Evolutionary conservation across 75 land plant species (phyloP).

Genomic region (Selaginella moellendorffii): DNA sequence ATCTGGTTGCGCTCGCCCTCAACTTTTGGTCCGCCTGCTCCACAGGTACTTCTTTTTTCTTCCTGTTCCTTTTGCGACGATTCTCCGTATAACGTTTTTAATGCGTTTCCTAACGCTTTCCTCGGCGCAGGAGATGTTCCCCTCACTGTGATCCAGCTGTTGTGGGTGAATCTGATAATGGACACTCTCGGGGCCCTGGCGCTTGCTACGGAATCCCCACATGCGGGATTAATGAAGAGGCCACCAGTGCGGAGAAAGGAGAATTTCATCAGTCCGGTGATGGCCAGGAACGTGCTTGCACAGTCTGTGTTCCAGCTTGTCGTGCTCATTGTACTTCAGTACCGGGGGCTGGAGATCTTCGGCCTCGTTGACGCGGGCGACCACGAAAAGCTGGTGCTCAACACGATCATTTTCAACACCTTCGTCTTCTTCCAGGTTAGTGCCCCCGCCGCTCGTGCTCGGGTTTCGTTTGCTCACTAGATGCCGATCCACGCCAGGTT

Average conservation of each 20-base stretch:
- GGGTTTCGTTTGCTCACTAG: background rate
- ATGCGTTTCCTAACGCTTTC: background rate
- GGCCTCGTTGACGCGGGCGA: slow-evolving; percentile 31
- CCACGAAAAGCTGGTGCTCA: slow-evolving; percentile 30
- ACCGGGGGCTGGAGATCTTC: slow-evolving; percentile 43
- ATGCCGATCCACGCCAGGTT: background rate
- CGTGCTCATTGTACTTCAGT: slow-evolving; percentile 64
- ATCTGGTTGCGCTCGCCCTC: slow-evolving; percentile 73
- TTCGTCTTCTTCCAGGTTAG: slow-evolving; percentile 92
- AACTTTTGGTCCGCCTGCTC: too few species aligned
- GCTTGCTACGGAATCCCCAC: slow-evolving; percentile 88
- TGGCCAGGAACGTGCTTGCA: slow-evolving; percentile 94
- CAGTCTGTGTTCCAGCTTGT: slow-evolving; percentile 72
- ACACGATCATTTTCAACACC: slow-evolving; percentile 83
- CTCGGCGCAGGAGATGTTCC: slow-evolving; percentile 55
- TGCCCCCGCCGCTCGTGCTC: too few species aligned
- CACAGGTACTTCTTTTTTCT: too few species aligned
- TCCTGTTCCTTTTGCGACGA: too few species aligned
- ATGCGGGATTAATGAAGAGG: slow-evolving; percentile 77
- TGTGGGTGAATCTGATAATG: slow-evolving; percentile 98
- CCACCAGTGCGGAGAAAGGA: slow-evolving; percentile 69
- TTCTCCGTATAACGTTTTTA: too few species aligned
- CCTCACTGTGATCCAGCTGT: slow-evolving; percentile 86
- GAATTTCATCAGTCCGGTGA: slow-evolving; percentile 74
- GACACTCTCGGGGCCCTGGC: slow-evolving; percentile 95